A percentile compares a stretch with the other conserved stretches of the same genome.
These are phyloP conservation scores for Venturia carpophila DNA, from an alignment of 2,329 filamentous ascomycete genomes.

Conservation along the genomic window DNA sequence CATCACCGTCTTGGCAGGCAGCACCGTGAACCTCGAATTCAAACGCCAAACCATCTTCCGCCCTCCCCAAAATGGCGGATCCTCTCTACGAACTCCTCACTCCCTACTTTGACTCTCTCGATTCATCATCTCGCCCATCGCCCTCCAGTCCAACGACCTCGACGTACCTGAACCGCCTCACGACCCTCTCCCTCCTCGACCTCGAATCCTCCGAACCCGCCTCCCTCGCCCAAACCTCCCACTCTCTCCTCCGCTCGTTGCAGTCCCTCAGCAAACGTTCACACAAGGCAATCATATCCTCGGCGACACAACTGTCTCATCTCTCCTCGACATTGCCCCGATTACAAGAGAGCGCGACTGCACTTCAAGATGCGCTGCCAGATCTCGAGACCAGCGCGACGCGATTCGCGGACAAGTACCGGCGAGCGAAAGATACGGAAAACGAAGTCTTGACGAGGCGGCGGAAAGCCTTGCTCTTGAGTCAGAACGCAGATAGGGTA, in stretches of 20 bases:
- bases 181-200: slow-evolving; percentile 65
- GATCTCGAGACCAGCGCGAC: slow-evolving; percentile 71
- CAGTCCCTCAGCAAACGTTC: slow-evolving; percentile 86
- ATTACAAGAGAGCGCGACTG: slow-evolving; percentile 56
- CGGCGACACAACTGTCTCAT: slow-evolving; percentile 67
- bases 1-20: slow-evolving; percentile 1
- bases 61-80: slow-evolving; percentile 39
- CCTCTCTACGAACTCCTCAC: slow-evolving; percentile 66
- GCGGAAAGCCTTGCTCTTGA: slow-evolving; percentile 70
- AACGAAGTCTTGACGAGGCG: slow-evolving; percentile 59
- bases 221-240: slow-evolving; percentile 69
- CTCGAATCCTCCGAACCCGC: slow-evolving; percentile 70
- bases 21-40: slow-evolving; percentile 8
- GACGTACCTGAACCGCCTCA: slow-evolving; percentile 68
- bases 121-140: slow-evolving; percentile 34
- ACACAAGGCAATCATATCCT: slow-evolving; percentile 74
- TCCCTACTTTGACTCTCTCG: slow-evolving; percentile 48
- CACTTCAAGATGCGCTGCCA: slow-evolving; percentile 66
- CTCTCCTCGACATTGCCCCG: slow-evolving; percentile 64
- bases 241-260: slow-evolving; percentile 72
- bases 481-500: slow-evolving; percentile 80
- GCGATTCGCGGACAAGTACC: slow-evolving; percentile 74
- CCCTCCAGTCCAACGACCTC: slow-evolving; percentile 47
- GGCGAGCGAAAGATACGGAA: slow-evolving; percentile 60
- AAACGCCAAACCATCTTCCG: not conserved